Conservation (phyloP, 2,329 filamentous ascomycete species). For the Fusarium secorum region DNA sequence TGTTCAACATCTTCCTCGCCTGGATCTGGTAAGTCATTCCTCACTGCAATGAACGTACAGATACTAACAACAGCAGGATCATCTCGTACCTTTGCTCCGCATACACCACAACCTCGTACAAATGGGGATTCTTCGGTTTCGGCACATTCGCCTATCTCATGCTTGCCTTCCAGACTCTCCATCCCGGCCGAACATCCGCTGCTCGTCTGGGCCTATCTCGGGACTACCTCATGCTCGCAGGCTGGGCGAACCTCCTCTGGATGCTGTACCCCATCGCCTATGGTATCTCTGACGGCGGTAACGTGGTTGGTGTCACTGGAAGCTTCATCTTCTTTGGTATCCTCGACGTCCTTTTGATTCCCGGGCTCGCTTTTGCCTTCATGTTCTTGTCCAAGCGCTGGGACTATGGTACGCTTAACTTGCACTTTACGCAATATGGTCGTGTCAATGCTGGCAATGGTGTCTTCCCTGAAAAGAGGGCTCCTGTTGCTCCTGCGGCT, state of each 20-base stretch:
- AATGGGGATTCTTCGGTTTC: constrained; percentile 66
- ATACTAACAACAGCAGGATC: constrained; percentile 41
- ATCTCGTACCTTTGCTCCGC: constrained; percentile 59
- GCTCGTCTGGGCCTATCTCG: constrained; percentile 51
- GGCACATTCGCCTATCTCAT: constrained; percentile 57
- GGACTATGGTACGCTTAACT: constrained; percentile 60
- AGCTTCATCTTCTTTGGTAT: constrained; percentile 55
- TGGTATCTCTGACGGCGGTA: constrained; percentile 29
- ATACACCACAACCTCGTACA: constrained; percentile 59
- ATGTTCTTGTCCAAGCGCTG: constrained; percentile 56
- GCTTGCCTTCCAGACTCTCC: constrained; percentile 55
- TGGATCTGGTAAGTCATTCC: constrained; percentile 55
- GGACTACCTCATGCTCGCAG: constrained; percentile 56
- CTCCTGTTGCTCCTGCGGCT: constrained; percentile 15
- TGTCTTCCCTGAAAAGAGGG: constrained; percentile 57
- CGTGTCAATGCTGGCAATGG: constrained; percentile 53
- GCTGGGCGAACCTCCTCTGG: constrained; percentile 61
- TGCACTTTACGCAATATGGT: constrained; percentile 64
- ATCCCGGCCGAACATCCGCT: constrained; percentile 50
- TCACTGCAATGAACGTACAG: not conserved
- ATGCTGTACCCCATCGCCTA: constrained; percentile 63
- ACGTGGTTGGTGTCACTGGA: constrained; percentile 24
- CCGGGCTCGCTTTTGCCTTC: constrained; percentile 53
- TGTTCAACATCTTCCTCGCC: constrained; percentile 57
- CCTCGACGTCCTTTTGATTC: constrained; percentile 58